Evolutionary conservation across 805 yeast species (phyloP).

Genomic region (Phaffomyces antillensis): DNA sequence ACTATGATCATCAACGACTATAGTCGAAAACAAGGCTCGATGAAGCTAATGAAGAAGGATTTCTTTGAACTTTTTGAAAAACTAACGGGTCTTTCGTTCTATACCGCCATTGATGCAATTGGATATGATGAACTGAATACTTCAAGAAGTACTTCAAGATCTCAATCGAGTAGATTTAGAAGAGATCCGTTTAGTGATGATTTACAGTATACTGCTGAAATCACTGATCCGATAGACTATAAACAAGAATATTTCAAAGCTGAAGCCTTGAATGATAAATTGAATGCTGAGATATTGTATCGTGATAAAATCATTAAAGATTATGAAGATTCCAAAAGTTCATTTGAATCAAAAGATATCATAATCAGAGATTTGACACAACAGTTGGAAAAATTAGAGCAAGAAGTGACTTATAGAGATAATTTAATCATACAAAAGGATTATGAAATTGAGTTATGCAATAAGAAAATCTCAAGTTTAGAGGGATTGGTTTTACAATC

Average conservation of each 20-base stretch:
- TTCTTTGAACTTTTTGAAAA: conserved; percentile 25
- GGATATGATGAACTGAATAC: not conserved
- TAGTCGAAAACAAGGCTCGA: conserved; percentile 23
- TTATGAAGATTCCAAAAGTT: conserved; percentile 11
- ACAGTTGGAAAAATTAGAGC: conserved; percentile 11
- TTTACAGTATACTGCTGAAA: conserved; percentile 4
- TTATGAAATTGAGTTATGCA: conserved; percentile 5
- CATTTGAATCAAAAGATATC: conserved; percentile 4
- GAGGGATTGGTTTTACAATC: conserved; percentile 3
- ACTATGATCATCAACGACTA: conserved; percentile 22
- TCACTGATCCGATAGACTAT: conserved; percentile 11
- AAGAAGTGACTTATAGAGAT: conserved; percentile 21
- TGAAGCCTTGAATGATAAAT: conserved; percentile 13
- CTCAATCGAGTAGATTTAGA: not conserved
- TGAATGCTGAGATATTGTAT: conserved; percentile 20
- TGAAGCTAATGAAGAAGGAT: conserved; percentile 27
- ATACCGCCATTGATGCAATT: conserved; percentile 20
- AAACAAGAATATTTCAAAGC: conserved; percentile 16
- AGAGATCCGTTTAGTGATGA: conserved; percentile 3
- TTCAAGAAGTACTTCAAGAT: not conserved
- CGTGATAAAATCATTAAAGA: conserved; percentile 19
- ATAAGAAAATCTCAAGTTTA: conserved; percentile 5
- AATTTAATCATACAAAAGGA: conserved; percentile 14
- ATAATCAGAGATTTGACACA: conserved; percentile 6
- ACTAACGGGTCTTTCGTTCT: conserved; percentile 26